Conservation (phyloP, 495 filamentous ascomycete genomes). For the Emericellopsis terricola region DNA sequence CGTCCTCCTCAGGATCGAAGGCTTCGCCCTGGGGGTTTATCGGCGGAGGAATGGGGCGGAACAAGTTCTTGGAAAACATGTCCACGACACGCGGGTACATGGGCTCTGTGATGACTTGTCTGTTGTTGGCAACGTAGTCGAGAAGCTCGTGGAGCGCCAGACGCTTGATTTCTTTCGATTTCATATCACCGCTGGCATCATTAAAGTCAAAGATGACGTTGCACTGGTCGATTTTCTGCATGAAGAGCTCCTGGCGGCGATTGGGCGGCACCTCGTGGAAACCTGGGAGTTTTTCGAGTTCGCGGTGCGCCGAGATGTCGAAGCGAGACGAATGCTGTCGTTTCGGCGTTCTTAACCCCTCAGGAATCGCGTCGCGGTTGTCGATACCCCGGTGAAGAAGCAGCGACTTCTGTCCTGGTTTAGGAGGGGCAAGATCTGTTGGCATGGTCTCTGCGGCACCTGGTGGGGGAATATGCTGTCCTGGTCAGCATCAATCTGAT, state of each 20-base stretch:
- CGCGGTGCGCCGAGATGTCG: conserved; percentile 89
- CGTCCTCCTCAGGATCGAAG: conserved; percentile 97
- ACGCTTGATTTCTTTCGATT: conserved; percentile 99
- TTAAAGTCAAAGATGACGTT: conserved; percentile 99
- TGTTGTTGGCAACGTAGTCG: conserved; percentile 96
- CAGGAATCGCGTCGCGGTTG: conserved; percentile 86
- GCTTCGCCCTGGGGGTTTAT: conserved; percentile 97
- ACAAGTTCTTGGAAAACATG: conserved; percentile 99
- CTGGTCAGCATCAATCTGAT: conserved; percentile 4
- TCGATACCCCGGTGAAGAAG: conserved; percentile 85
- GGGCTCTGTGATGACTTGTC: conserved; percentile 93
- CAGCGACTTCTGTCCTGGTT: conserved; percentile 67
- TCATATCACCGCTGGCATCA: conserved; percentile 95
- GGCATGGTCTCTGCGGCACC: conserved; percentile 96
- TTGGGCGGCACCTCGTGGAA: conserved; percentile 97
- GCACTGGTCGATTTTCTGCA: conserved; percentile 99
- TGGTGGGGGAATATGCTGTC: conserved; percentile 79
- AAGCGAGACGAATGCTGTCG: conserved; percentile 95
- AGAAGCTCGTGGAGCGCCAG: conserved; percentile 90
- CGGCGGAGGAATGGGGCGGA: conserved; percentile 89
- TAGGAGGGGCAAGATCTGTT: conserved; percentile 86
- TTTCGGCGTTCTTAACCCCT: conserved; percentile 87
- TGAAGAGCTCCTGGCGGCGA: conserved; percentile 90
- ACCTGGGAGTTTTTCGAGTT: conserved; percentile 93
- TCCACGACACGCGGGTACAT: conserved; percentile 98